phyloP scores from a whole-genome alignment of 768 basidiomycete species.

The Ramaria sp. region DNA sequence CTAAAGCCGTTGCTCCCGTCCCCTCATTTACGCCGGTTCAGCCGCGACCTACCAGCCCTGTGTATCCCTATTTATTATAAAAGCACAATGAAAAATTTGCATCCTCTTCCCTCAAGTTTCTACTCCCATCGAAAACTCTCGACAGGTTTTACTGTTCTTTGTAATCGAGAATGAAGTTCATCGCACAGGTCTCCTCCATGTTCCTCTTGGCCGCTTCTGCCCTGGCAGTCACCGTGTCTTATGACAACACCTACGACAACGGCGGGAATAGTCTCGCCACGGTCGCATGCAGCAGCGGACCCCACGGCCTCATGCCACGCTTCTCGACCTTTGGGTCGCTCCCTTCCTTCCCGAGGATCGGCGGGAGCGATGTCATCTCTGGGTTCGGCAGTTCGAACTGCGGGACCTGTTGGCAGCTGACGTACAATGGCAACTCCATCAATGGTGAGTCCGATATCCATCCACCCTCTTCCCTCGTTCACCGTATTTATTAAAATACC shows the following conservation, averaged over 20 bases:
- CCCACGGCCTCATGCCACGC: conserved; percentile 24
- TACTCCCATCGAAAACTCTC: too few species aligned
- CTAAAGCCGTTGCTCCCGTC: too few species aligned
- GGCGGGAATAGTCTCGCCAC: conserved; percentile 16
- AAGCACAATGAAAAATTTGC: too few species aligned
- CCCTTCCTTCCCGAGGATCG: conserved; percentile 26
- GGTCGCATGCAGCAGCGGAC: conserved; percentile 29
- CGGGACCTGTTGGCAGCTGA: conserved; percentile 22
- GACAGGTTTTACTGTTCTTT: not conserved
- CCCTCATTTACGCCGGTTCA: too few species aligned
- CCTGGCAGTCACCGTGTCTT: conserved; percentile 18
- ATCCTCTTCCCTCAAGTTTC: too few species aligned
- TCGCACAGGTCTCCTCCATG: not conserved
- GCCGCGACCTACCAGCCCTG: too few species aligned
- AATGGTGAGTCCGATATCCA: conserved; percentile 3
- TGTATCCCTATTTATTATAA: too few species aligned
- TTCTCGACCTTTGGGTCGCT: conserved; percentile 28
- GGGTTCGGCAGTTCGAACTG: conserved; percentile 18
- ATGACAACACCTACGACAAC: conserved; percentile 27
- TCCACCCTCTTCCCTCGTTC: not conserved
- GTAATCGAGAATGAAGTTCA: not conserved
- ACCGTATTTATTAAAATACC: not conserved
- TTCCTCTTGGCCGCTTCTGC: not conserved
- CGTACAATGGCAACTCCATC: conserved; percentile 14
- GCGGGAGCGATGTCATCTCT: conserved; percentile 24